Evolutionary conservation across 2,329 filamentous ascomycete species (phyloP).

Genomic region (Botrytis sinoallii): DNA sequence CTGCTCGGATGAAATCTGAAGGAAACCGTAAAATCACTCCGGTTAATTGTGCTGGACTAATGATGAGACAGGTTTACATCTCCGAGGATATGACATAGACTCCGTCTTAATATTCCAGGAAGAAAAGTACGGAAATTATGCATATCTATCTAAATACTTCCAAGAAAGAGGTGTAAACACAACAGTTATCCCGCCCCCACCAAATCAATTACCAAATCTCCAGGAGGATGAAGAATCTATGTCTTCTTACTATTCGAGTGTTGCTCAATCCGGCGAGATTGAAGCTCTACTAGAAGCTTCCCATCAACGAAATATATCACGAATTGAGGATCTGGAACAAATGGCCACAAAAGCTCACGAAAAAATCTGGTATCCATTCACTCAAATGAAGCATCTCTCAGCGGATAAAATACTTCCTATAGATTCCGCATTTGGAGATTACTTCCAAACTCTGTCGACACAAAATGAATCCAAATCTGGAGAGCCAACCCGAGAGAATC

Average conservation of each 20-base stretch:
- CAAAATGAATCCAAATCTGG: not conserved
- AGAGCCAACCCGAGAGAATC: conserved; percentile 26
- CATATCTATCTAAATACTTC: conserved; percentile 69
- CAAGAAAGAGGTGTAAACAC: conserved; percentile 54
- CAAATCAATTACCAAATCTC: conserved; percentile 41
- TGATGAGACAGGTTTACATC: conserved; percentile 52
- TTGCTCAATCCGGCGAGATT: conserved; percentile 42
- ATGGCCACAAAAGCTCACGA: conserved; percentile 61
- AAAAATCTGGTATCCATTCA: conserved; percentile 83
- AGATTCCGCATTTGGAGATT: conserved; percentile 76
- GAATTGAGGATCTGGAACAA: conserved; percentile 56
- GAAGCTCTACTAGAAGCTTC: conserved; percentile 50
- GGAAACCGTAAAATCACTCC: fast-evolving
- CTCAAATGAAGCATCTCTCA: conserved; percentile 67
- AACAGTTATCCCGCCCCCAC: conserved; percentile 57
- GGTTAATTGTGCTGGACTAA: not conserved
- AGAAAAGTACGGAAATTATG: conserved; percentile 62
- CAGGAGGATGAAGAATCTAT: conserved; percentile 55
- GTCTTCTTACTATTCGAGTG: conserved; percentile 58
- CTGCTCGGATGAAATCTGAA: fast-evolving
- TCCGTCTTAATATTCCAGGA: conserved; percentile 68
- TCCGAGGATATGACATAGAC: conserved; percentile 77
- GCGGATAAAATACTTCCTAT: conserved; percentile 67
- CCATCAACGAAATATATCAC: conserved; percentile 49
- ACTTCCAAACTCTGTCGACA: conserved; percentile 59